These are phyloP conservation scores for Salix purpurea DNA, from an alignment of 345 rosid genomes.

Conservation along the genomic window DNA sequence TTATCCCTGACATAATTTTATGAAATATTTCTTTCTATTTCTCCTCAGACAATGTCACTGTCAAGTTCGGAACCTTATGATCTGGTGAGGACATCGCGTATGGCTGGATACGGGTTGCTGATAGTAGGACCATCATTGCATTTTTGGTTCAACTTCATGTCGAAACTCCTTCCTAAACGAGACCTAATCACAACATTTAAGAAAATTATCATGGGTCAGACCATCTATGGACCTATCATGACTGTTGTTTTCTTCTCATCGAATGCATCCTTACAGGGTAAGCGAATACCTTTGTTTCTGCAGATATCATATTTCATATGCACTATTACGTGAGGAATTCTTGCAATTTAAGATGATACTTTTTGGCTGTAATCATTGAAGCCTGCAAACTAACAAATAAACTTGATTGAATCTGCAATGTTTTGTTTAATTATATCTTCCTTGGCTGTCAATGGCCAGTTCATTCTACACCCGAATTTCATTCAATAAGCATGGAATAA, in stretches of 20 bases:
- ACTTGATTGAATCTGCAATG: neutral
- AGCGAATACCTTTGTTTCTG: neutral
- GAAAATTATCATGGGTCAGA: constrained; percentile 82
- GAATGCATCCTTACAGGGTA: constrained; percentile 72
- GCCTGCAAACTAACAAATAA: neutral
- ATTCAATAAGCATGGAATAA: neutral
- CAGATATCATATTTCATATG: neutral
- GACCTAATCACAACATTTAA: constrained; percentile 72
- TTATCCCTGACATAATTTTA: neutral
- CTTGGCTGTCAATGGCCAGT: neutral
- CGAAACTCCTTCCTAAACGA: constrained; percentile 62
- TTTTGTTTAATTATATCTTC: neutral
- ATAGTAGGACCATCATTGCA: constrained; percentile 81
- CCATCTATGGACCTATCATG: constrained; percentile 71
- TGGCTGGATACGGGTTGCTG: constrained; percentile 80
- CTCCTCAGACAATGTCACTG: constrained; percentile 41
- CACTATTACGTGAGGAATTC: neutral
- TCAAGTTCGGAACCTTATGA: constrained; percentile 53
- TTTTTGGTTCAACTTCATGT: constrained; percentile 78
- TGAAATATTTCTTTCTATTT: neutral
- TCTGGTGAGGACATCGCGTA: constrained; percentile 64
- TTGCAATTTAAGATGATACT: neutral
- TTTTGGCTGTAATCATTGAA: neutral
- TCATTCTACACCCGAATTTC: neutral
- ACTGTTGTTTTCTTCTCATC: constrained; percentile 65